Percentiles rank a stretch among this genome's conserved stretches.
phyloP scores from a whole-genome alignment of 305 asterid species.

The Solanum hybrid region DNA sequence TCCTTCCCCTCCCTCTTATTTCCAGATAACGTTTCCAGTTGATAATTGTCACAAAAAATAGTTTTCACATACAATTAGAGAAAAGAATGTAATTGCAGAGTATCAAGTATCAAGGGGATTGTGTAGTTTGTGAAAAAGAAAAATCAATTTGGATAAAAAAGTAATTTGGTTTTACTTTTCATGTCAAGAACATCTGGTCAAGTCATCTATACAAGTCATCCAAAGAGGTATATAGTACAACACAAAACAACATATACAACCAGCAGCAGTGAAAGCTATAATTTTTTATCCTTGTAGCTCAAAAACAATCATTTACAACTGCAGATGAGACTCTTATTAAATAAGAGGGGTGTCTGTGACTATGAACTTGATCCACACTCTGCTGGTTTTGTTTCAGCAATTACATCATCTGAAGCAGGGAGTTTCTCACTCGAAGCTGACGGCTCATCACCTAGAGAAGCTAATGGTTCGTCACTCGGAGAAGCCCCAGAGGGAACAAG shows the following conservation, averaged over 20 bases:
- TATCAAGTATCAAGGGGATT: neutral
- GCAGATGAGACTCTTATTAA: neutral
- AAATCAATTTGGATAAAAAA: neutral
- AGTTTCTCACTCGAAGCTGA: neutral
- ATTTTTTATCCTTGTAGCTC: neutral
- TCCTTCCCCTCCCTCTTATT: neutral
- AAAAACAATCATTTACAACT: conserved; percentile 11
- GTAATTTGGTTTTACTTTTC: neutral
- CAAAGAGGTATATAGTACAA: neutral
- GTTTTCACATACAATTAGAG: neutral
- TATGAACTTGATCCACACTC: conserved; percentile 17
- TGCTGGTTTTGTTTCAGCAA: conserved; percentile 9
- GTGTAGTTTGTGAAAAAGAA: neutral
- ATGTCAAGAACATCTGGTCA: neutral
- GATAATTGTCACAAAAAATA: neutral
- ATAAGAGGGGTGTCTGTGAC: neutral
- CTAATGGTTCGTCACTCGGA: neutral
- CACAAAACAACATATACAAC: neutral
- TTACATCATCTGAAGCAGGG: conserved; percentile 13
- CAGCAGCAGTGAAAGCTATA: neutral
- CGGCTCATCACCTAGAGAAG: neutral
- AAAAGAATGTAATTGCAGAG: neutral
- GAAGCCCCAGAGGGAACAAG: conserved; percentile 14
- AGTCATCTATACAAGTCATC: neutral
- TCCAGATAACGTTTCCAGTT: neutral